Evolutionary conservation across 306 rosid species (phyloP).

Genomic region (Heteromeles arbutifolia): DNA sequence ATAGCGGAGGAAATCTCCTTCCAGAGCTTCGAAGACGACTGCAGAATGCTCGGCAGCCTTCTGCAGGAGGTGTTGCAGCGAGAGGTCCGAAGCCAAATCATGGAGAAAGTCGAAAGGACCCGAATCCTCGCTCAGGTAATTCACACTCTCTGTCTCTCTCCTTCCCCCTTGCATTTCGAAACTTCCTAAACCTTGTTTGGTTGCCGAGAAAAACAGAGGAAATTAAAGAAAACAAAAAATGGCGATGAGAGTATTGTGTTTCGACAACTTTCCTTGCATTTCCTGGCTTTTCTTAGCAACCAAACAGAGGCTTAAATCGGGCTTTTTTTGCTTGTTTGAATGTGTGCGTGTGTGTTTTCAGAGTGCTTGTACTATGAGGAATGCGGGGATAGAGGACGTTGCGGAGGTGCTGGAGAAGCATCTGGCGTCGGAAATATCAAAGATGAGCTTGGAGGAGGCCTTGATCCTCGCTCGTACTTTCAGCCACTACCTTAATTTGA

Average conservation of each 20-base stretch:
- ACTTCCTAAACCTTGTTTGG: not conserved
- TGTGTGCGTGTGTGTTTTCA: constrained; percentile 17
- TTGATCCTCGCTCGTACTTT: constrained; percentile 81
- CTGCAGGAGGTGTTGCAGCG: constrained; percentile 78
- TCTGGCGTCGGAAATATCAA: constrained; percentile 70
- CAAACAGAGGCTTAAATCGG: not conserved
- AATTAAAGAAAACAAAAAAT: not conserved
- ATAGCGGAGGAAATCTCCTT: constrained; percentile 91
- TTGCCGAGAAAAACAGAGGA: constrained; percentile 13
- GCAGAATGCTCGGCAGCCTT: constrained; percentile 67
- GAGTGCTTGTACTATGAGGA: constrained; percentile 88
- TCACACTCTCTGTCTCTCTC: not conserved
- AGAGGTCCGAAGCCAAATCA: constrained; percentile 52
- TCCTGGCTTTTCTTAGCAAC: constrained; percentile 1
- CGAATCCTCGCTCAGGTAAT: constrained; percentile 79
- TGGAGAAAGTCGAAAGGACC: constrained; percentile 63
- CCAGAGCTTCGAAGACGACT: constrained; percentile 84
- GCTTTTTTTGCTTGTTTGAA: not conserved
- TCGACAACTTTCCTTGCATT: not conserved
- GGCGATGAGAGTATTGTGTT: not conserved
- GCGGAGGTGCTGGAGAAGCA: constrained; percentile 86
- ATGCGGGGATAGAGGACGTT: constrained; percentile 68
- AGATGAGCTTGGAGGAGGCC: constrained; percentile 84
- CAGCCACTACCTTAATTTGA: constrained; percentile 81
- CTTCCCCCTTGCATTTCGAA: not conserved